phyloP scores from a whole-genome alignment of 352 stramenopile species.

The Phytophthora brassicae region DNA sequence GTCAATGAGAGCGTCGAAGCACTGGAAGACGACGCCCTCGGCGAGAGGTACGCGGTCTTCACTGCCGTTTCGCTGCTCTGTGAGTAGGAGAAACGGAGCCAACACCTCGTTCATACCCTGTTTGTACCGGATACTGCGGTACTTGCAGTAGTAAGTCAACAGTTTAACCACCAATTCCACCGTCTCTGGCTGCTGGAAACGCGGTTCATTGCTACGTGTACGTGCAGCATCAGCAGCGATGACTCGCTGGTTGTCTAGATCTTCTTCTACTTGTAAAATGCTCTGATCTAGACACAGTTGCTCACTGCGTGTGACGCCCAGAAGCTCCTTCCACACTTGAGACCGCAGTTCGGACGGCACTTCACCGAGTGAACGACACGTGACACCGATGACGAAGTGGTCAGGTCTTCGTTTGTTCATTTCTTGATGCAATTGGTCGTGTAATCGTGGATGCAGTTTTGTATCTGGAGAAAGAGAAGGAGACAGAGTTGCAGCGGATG shows the following conservation, averaged over 20 bases:
- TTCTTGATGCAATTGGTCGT: slow-evolving; percentile 57
- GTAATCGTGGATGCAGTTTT: slow-evolving; percentile 6
- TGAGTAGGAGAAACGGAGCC: slow-evolving; percentile 88
- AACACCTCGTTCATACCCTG: slow-evolving; percentile 95
- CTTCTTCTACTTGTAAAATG: slow-evolving; percentile 75
- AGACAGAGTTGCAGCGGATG: background rate
- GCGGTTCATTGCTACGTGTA: slow-evolving; percentile 78
- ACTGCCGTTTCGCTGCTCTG: slow-evolving; percentile 20
- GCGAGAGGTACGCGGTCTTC: slow-evolving; percentile 42
- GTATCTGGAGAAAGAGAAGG: background rate
- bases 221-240: slow-evolving; percentile 86
- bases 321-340: slow-evolving; percentile 78
- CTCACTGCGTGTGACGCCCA: slow-evolving; percentile 70
- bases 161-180: slow-evolving; percentile 79
- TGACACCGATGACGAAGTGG: slow-evolving; percentile 70
- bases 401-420: slow-evolving; percentile 72
- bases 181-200: slow-evolving; percentile 76
- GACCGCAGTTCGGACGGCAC: slow-evolving; percentile 57
- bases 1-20: slow-evolving; percentile 90
- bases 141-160: slow-evolving; percentile 94
- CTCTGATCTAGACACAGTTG: slow-evolving; percentile 64
- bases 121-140: slow-evolving; percentile 89
- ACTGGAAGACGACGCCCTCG: slow-evolving; percentile 80
- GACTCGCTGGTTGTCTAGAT: slow-evolving; percentile 91
- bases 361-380: slow-evolving; percentile 67